phyloP scores from a whole-genome alignment of 2,329 filamentous ascomycete genomes.

The Aspergillus ustus region DNA sequence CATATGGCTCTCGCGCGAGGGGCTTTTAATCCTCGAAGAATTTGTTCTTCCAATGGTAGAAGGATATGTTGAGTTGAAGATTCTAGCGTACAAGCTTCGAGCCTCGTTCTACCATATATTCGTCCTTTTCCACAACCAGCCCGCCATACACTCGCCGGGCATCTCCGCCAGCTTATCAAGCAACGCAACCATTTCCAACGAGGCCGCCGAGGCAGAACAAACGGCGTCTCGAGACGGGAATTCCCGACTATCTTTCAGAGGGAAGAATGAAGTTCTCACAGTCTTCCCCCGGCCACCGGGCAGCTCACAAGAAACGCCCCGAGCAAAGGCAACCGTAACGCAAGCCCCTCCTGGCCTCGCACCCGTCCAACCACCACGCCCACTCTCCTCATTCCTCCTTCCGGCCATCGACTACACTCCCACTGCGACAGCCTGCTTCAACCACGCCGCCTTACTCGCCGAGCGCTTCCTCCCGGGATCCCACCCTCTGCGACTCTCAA shows the following conservation, averaged over 20 bases:
- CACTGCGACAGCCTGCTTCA: conserved; percentile 79
- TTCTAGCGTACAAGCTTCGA: conserved; percentile 86
- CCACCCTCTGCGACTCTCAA: conserved; percentile 84
- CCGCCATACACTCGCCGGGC: conserved; percentile 69
- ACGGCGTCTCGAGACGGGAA: conserved; percentile 24
- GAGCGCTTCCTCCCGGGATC: conserved; percentile 80
- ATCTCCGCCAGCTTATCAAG: conserved; percentile 49
- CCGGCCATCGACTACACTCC: conserved; percentile 81
- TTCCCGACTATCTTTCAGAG: conserved; percentile 26
- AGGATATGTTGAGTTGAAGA: conserved; percentile 80
- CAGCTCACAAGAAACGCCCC: conserved; percentile 4
- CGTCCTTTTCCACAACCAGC: conserved; percentile 92
- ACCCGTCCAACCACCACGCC: conserved; percentile 34
- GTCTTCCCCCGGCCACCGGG: conserved; percentile 11
- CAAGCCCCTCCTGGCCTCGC: conserved; percentile 44
- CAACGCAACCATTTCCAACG: conserved; percentile 33
- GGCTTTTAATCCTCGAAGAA: conserved; percentile 80
- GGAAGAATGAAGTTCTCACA: conserved; percentile 22
- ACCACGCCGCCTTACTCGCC: conserved; percentile 74
- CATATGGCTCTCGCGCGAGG: conserved; percentile 92
- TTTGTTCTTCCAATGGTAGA: conserved; percentile 85
- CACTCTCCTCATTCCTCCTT: conserved; percentile 74
- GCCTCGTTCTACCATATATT: conserved; percentile 97
- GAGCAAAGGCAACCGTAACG: conserved; percentile 17
- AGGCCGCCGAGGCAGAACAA: conserved; percentile 19